Conservation (phyloP, 768 basidiomycete genomes). For the Tylopilus rubrobrunneus region DNA sequence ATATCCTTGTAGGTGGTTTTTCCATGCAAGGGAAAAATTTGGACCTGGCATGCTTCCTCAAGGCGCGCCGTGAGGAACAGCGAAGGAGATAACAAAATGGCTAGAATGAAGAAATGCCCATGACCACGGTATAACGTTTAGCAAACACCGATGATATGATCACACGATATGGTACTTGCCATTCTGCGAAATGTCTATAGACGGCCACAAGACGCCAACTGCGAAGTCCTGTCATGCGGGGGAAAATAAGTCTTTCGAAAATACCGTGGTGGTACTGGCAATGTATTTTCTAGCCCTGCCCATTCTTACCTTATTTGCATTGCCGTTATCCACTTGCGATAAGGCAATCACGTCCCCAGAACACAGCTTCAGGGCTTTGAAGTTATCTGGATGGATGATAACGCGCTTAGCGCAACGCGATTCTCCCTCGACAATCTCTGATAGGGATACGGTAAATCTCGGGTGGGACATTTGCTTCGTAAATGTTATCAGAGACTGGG, state of each 20-base stretch:
- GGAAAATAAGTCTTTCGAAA: constrained; percentile 15
- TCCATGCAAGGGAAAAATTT: constrained; percentile 47
- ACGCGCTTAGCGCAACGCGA: constrained; percentile 61
- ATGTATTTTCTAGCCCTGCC: constrained; percentile 8
- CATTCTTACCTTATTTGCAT: constrained; percentile 33
- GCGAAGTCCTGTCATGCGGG: constrained; percentile 48
- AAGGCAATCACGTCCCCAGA: constrained; percentile 70
- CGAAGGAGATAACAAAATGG: constrained; percentile 51
- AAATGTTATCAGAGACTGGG: background rate
- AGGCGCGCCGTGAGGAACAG: constrained; percentile 61
- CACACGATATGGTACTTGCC: constrained; percentile 40
- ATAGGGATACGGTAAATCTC: constrained; percentile 38
- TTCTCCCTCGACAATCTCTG: constrained; percentile 31
- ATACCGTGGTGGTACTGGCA: constrained; percentile 3
- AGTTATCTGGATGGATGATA: constrained; percentile 54
- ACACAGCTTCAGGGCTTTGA: constrained; percentile 57
- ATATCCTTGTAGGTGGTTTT: constrained; percentile 33
- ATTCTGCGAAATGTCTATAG: constrained; percentile 52
- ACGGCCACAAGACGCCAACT: constrained; percentile 77
- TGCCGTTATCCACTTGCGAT: constrained; percentile 35
- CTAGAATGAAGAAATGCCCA: constrained; percentile 33
- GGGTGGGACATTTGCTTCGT: constrained; percentile 14
- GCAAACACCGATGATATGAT: background rate
- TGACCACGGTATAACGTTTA: constrained; percentile 15
- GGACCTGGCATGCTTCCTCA: constrained; percentile 43